phyloP scores from a whole-genome alignment of 257 asterid species.

The Fraxinus excelsior region DNA sequence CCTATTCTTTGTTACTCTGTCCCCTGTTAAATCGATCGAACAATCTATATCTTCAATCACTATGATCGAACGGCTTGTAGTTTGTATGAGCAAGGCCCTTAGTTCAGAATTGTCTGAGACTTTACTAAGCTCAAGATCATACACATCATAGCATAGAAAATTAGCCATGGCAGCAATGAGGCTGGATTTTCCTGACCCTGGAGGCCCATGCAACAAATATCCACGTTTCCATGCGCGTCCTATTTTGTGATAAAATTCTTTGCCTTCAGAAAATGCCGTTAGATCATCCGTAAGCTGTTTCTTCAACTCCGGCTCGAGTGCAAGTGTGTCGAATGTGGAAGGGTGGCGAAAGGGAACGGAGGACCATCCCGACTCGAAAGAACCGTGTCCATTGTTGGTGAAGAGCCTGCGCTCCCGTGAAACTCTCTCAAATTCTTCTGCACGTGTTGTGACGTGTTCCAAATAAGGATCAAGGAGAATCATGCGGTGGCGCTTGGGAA shows the following conservation, averaged over 20 bases:
- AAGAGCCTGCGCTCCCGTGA: slow-evolving; percentile 47
- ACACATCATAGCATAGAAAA: slow-evolving; percentile 50
- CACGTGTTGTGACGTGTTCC: slow-evolving; percentile 41
- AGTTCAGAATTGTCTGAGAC: slow-evolving; percentile 48
- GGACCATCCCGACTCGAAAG: slow-evolving; percentile 58
- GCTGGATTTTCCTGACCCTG: slow-evolving; percentile 63
- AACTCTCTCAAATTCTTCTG: slow-evolving; percentile 48
- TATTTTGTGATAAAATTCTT: slow-evolving; percentile 35
- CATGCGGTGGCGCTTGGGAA: slow-evolving; percentile 44
- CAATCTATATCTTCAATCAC: slow-evolving; percentile 67
- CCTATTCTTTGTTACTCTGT: slow-evolving; percentile 27
- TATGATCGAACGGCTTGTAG: slow-evolving; percentile 52
- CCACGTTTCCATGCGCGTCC: slow-evolving; percentile 74
- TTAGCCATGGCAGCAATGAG: slow-evolving; percentile 69
- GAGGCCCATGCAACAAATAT: slow-evolving; percentile 54
- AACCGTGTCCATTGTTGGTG: slow-evolving; percentile 50
- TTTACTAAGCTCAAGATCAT: slow-evolving; percentile 58
- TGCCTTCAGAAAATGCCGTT: slow-evolving; percentile 38
- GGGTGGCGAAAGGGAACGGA: slow-evolving; percentile 62
- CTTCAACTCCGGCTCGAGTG: slow-evolving; percentile 54
- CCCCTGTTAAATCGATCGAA: slow-evolving; percentile 49
- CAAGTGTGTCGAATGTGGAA: slow-evolving; percentile 54
- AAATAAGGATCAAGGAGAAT: slow-evolving; percentile 39
- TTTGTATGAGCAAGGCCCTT: slow-evolving; percentile 47
- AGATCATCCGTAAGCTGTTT: slow-evolving; percentile 38